Base-by-base conservation (phyloP, 352 stramenopile species). In the Globisporangium barbulae region DNA sequence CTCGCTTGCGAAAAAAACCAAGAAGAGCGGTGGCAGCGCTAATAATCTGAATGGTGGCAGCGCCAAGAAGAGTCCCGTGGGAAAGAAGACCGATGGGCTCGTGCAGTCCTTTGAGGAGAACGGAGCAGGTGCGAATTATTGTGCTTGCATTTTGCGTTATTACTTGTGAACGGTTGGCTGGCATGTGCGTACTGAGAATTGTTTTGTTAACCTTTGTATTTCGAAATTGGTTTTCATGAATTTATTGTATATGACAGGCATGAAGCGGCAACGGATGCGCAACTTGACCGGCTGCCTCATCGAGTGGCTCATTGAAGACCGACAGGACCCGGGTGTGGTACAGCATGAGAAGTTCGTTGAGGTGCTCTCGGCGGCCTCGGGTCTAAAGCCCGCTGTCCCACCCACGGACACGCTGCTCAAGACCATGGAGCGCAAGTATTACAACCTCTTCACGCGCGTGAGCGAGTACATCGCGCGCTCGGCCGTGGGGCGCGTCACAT, bases 251-350 rank as follows among this genome's bases (percentile, higher is more conserved):
- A 28, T 28, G 35, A 42, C 50, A 87, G 83, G 83, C 12, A 64
- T 84, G 44, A 92, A 92, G 70, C 74, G 83, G 5, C 83, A 92
- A 67, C 72, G 81, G 22, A 62, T 90, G 50, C 74, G 78, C 22
- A 89, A 89, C 61, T 64, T 92, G 17, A 86, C 70, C 39, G 74
- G 71, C 31, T 78, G 78, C 22, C 45, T 92, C 30, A 76, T 90
- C 44, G 83, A 92, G 66, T 92, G 83, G 83, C 74, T 92, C 42
- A 71, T 92, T 30, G 81, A 89, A 73, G 83, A 92, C 53, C 76
- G 84, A 42, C 76, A 89, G 39, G 81, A 92, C 55, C 70, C 80
- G 1, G 77, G 74, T 19, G 75, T 92, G 3, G 72, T 89, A 58
- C 74, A 75, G 61, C 75, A 88, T 21, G 83, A 90, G 21, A 87